Evolutionary conservation across 805 yeast genomes (phyloP).

Genomic region (Henningerozyma blattae): DNA sequence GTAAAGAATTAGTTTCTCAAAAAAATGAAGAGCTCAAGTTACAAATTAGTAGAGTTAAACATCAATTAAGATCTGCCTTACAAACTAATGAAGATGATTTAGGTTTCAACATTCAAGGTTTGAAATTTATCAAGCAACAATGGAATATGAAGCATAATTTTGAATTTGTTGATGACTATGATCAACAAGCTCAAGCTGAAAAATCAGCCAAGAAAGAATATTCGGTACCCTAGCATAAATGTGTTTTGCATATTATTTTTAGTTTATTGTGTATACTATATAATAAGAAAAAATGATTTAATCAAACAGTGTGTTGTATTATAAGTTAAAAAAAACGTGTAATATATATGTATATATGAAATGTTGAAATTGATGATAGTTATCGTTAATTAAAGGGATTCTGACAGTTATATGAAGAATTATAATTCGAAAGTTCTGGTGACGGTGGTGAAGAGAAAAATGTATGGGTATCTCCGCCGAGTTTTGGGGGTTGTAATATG

Average conservation of each 20-base stretch:
- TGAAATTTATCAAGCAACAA: constrained; percentile 58
- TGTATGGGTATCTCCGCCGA: neutral
- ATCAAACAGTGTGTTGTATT: neutral
- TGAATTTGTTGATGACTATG: constrained; percentile 60
- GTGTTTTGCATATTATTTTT: neutral
- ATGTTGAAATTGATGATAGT: neutral
- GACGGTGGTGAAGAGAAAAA: neutral
- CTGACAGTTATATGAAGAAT: neutral
- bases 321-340: neutral
- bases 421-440: neutral
- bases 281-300: too few relatives aligned
- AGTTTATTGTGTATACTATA: neutral
- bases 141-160: constrained; percentile 70
- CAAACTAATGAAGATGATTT: constrained; percentile 41
- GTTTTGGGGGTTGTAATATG: constrained; percentile 9
- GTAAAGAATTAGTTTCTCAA: constrained; percentile 66
- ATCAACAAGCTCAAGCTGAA: constrained; percentile 41
- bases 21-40: constrained; percentile 51
- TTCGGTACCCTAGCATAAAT: constrained; percentile 39
- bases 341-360: constrained; percentile 1
- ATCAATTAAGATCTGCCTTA: constrained; percentile 47
- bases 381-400: too few relatives aligned
- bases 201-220: constrained; percentile 56
- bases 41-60: constrained; percentile 52
- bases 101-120: constrained; percentile 79